Percentiles rank a stretch among this genome's conserved stretches.
Conservation (phyloP, 257 asterid genomes). For the Henckelia pumila region DNA sequence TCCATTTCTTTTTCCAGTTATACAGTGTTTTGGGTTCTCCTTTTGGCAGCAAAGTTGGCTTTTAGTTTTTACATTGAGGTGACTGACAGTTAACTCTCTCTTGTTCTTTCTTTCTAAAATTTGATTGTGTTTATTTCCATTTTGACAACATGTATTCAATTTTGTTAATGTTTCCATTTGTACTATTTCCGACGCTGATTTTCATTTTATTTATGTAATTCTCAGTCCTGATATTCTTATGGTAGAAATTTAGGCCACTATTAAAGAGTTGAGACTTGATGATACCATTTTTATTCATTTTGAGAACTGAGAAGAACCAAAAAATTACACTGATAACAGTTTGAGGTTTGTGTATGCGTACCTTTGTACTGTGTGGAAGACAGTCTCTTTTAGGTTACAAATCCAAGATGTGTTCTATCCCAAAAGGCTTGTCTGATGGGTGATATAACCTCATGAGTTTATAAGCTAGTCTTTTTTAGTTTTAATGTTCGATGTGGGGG, state of each 20-base stretch:
- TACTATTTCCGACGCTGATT: not conserved
- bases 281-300: not conserved
- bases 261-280: not conserved
- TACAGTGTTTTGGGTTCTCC: slow-evolving; percentile 89
- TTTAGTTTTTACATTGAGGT: slow-evolving; percentile 91
- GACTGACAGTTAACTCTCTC: slow-evolving; percentile 9
- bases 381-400: too few species aligned
- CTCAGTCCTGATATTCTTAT: not conserved
- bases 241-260: not conserved
- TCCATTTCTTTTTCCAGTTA: slow-evolving; percentile 51
- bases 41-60: slow-evolving; percentile 82
- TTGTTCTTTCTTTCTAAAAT: slow-evolving; percentile 11
- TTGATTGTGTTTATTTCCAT: slow-evolving; percentile 15
- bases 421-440: too few species aligned
- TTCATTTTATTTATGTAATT: not conserved
- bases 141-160: slow-evolving; percentile 4
- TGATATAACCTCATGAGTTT: too few species aligned
- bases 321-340: not conserved
- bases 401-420: too few species aligned
- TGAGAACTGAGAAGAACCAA: not conserved
- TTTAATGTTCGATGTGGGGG: too few species aligned
- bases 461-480: too few species aligned
- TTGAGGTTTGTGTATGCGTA: not conserved
- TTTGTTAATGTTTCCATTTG: slow-evolving; percentile 1
- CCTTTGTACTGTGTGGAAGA: too few species aligned